A percentile compares a stretch with the other conserved stretches of the same genome.
Evolutionary conservation across 1,284 basidiomycete species (phyloP).

Genomic region (Microstroma glucosiphilum): DNA sequence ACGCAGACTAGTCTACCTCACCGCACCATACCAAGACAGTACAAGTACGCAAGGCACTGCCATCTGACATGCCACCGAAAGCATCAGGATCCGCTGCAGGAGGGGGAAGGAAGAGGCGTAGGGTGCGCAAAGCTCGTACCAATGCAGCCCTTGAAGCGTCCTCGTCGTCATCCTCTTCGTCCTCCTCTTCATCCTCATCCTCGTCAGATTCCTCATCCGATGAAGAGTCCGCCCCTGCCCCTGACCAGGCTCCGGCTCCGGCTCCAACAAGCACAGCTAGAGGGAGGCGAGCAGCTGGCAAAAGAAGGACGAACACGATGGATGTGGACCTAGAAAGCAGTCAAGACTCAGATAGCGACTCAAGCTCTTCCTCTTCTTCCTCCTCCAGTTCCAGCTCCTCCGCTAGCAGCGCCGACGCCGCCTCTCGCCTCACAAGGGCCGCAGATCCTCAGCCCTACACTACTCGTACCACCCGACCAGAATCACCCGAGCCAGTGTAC

Average conservation of each 20-base stretch:
- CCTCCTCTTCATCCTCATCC: background rate
- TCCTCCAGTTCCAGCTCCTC: background rate
- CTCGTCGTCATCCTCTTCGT: background rate
- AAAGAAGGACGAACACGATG: too few relatives aligned
- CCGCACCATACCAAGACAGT: too few relatives aligned
- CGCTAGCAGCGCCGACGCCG: background rate
- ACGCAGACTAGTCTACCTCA: too few relatives aligned
- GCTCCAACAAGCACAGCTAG: too few relatives aligned
- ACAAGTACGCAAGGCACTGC: too few relatives aligned
- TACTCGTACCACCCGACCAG: background rate
- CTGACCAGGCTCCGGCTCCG: too few relatives aligned
- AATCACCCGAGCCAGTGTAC: too few relatives aligned
- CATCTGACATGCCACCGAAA: too few relatives aligned
- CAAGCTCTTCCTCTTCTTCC: background rate
- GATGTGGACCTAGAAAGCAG: background rate
- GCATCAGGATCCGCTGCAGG: background rate
- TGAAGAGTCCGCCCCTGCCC: background rate
- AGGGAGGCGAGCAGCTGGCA: too few relatives aligned
- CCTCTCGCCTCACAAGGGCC: background rate
- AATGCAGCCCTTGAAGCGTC: background rate
- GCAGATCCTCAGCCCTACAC: background rate
- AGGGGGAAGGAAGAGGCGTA: background rate
- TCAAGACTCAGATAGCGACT: background rate
- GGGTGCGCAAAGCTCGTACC: constrained; percentile 1
- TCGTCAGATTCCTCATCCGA: constrained; percentile 1